phyloP scores from a whole-genome alignment of 208 protist genomes.

The Acanthamoeba royreba region DNA sequence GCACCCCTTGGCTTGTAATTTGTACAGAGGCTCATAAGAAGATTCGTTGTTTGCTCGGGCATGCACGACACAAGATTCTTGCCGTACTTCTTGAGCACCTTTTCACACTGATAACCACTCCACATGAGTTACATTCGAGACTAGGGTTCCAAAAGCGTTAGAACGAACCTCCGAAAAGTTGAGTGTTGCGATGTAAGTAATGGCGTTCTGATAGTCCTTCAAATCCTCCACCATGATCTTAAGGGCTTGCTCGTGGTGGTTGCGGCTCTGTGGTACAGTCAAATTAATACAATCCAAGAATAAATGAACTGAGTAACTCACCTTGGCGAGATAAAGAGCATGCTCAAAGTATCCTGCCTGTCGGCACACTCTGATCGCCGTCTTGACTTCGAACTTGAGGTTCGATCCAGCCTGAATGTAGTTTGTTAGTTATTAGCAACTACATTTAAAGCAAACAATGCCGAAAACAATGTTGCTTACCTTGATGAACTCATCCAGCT shows the following conservation, averaged over 20 bases:
- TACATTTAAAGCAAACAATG: not conserved
- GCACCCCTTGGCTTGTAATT: conserved; percentile 62
- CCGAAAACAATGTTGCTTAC: conserved; percentile 26
- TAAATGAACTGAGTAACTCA: not conserved
- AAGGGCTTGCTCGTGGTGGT: conserved; percentile 84
- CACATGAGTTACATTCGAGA: not conserved
- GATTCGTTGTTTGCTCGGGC: conserved; percentile 69
- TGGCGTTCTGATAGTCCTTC: conserved; percentile 73
- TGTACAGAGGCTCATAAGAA: conserved; percentile 77
- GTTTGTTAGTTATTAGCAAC: not conserved
- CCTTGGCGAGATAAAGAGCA: not conserved
- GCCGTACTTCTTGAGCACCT: conserved; percentile 85
- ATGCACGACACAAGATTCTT: conserved; percentile 75
- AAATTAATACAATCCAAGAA: too few relatives aligned
- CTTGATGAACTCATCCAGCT: conserved; percentile 90
- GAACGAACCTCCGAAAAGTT: conserved; percentile 67
- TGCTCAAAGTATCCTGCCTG: conserved; percentile 61
- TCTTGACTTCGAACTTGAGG: conserved; percentile 90
- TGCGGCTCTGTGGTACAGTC: conserved; percentile 81
- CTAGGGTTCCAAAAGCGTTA: not conserved
- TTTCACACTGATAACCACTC: conserved; percentile 75
- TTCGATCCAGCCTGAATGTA: conserved; percentile 70
- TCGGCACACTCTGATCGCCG: conserved; percentile 91
- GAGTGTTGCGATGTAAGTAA: conserved; percentile 81
- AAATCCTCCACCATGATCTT: conserved; percentile 87